These are phyloP conservation scores for Abortiporus biennis DNA, from an alignment of 1,284 basidiomycete species.

Conservation along the genomic window DNA sequence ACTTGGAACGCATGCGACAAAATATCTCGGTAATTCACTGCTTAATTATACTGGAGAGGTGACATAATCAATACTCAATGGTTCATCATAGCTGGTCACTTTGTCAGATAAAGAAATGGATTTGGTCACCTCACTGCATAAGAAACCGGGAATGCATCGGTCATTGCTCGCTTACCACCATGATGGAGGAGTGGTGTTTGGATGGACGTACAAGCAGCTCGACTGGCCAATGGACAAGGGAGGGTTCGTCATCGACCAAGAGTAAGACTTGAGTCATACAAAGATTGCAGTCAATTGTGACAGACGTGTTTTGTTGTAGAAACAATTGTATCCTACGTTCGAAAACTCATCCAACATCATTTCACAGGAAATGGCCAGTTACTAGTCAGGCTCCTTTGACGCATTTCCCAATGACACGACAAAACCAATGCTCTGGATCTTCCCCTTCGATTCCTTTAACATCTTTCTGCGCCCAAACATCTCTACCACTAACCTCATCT, in stretches of 20 bases:
- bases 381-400: too few species aligned
- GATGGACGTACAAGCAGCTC: slow-evolving; percentile 9
- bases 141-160: slow-evolving; percentile 6
- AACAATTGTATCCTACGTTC: too few species aligned
- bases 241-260: slow-evolving; percentile 6
- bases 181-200: not conserved
- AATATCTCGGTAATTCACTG: slow-evolving; percentile 41
- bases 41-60: too few species aligned
- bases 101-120: slow-evolving; percentile 5
- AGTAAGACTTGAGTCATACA: too few species aligned
- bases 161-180: not conserved
- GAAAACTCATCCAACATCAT: too few species aligned
- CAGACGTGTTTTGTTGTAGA: too few species aligned
- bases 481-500: too few species aligned
- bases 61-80: too few species aligned
- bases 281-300: too few species aligned
- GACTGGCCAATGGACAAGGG: slow-evolving; percentile 5
- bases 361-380: too few species aligned
- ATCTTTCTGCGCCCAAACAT: slow-evolving; percentile 36
- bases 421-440: slow-evolving; percentile 46
- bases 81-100: slow-evolving; percentile 1
- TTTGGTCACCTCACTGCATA: slow-evolving; percentile 1
- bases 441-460: slow-evolving; percentile 38
- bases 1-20: slow-evolving; percentile 34
- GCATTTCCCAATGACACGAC: slow-evolving; percentile 48